These are phyloP conservation scores for Babesia divergens DNA, from an alignment of 169 alveolate genomes.

Conservation along the genomic window DNA sequence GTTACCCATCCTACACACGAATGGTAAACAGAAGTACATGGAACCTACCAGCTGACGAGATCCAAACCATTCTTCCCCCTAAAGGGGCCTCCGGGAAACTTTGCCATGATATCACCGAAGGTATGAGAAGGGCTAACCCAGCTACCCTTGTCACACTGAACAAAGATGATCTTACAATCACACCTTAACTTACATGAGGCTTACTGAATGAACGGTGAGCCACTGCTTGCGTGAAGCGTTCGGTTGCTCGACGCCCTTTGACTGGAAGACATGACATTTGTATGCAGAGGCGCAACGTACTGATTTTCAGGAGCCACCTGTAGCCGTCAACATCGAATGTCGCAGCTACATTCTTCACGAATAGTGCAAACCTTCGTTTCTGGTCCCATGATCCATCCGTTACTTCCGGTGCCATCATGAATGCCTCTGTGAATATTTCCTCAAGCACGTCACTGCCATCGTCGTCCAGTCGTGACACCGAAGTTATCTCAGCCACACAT, in stretches of 20 bases:
- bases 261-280: slow-evolving; percentile 6
- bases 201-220: slow-evolving; percentile 35
- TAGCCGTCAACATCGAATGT: slow-evolving; percentile 60
- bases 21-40: not conserved
- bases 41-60: slow-evolving; percentile 42
- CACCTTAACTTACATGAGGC: slow-evolving; percentile 55
- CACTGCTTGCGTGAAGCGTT: slow-evolving; percentile 55
- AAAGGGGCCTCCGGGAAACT: slow-evolving; percentile 66
- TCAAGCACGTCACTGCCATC: slow-evolving; percentile 8
- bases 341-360: slow-evolving; percentile 23
- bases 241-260: slow-evolving; percentile 33
- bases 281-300: slow-evolving; percentile 10
- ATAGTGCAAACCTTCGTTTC: not conserved
- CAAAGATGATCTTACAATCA: not conserved
- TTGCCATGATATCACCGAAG: slow-evolving; percentile 10
- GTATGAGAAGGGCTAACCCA: slow-evolving; percentile 57
- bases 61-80: slow-evolving; percentile 40
- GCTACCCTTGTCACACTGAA: slow-evolving; percentile 60
- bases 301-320: slow-evolving; percentile 27
- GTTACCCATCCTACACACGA: slow-evolving; percentile 63
- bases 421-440: slow-evolving; percentile 25
- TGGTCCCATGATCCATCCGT: slow-evolving; percentile 28
- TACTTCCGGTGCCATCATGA: slow-evolving; percentile 30
- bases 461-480: not conserved
- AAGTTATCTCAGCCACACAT: not conserved